phyloP scores from a whole-genome alignment of 2,329 filamentous ascomycete species.

The Oidium heveae region DNA sequence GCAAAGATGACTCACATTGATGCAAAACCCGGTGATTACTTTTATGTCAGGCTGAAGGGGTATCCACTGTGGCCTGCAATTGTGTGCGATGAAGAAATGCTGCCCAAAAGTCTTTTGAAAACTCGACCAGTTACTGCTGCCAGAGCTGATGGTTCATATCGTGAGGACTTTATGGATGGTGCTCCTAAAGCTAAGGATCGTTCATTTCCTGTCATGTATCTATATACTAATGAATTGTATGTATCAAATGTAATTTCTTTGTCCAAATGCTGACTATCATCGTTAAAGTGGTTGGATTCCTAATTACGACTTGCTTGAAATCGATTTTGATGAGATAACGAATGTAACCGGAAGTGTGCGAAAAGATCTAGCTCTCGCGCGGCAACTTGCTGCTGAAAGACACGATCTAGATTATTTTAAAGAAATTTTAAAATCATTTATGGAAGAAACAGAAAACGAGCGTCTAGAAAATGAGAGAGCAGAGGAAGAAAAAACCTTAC shows the following conservation, averaged over 20 bases:
- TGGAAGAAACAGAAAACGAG: constrained; percentile 37
- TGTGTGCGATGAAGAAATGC: constrained; percentile 83
- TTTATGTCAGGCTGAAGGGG: constrained; percentile 79
- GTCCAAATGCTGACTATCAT: background rate
- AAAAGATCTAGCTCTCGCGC: constrained; percentile 57
- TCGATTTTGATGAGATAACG: constrained; percentile 48
- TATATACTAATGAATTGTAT: constrained; percentile 92
- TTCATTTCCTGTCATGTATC: constrained; percentile 85
- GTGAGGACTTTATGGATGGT: constrained; percentile 65
- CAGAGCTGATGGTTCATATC: constrained; percentile 61
- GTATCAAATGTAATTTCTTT: constrained; percentile 17
- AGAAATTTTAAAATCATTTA: constrained; percentile 43
- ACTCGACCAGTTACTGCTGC: constrained; percentile 64
- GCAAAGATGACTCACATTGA: constrained; percentile 46
- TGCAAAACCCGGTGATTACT: constrained; percentile 76
- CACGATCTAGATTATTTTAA: constrained; percentile 68
- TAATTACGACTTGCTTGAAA: constrained; percentile 57
- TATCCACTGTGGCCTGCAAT: constrained; percentile 88
- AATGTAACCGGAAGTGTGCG: constrained; percentile 47
- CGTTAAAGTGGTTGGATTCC: constrained; percentile 59
- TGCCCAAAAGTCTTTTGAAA: constrained; percentile 52
- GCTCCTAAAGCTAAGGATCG: constrained; percentile 68
- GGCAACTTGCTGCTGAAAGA: constrained; percentile 52
- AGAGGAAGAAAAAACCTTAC: constrained; percentile 22
- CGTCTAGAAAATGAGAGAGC: constrained; percentile 20